Evolutionary conservation across 352 stramenopile genomes (phyloP), one percentile per base, ranked within the genome.

Genomic region (Phytophthora vignae): DNA sequence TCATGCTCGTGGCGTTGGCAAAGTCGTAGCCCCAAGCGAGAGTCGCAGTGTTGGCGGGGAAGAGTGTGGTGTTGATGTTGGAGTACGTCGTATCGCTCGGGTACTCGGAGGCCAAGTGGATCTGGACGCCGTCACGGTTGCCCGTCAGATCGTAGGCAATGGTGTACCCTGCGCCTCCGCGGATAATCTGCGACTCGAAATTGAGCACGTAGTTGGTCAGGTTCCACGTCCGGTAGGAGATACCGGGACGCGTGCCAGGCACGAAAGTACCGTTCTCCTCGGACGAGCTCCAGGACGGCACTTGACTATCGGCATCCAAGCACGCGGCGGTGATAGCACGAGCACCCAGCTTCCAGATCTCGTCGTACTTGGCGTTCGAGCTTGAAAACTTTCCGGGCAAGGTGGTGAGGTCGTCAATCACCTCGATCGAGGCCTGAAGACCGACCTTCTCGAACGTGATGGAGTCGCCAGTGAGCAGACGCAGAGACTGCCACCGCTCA

Each of bases 211-310:
- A 48, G 64, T 73, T 58, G 10, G 53, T 80, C 49, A 80, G 22
- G 64, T 80, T 80, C 69, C 69, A 77, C 36, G 73, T 69, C 3
- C 53, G 61, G 33, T 76, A 80, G 31, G 69, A 77, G 46, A 80
- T 65, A 25, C 69, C 73, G 2, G 69, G 71, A 12, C 73, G 73
- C 9, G 63, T 66, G 4, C 64, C 69, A 36, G 73, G 69, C 8
- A 80, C 73, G n/a, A 77, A 80, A 0, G 69, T 77, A 17, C 73
- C 73, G 55, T 80, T 80, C 57, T 77, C 73, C 15, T 69, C 64
- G 12, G 64, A 56, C 50, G 64, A 66, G 5, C 50, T 68, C 73
- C 73, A 80, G 29, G 63, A 77, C 33, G 73, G 55, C 9, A 77
- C 38, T 33, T 80, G 73, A 17, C 67, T 76, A 19, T 52, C 52